Evolutionary conservation across 768 basidiomycete species (phyloP), one percentile per base, ranked within the genome.

Genomic region (Rossbeevera mucosa): DNA sequence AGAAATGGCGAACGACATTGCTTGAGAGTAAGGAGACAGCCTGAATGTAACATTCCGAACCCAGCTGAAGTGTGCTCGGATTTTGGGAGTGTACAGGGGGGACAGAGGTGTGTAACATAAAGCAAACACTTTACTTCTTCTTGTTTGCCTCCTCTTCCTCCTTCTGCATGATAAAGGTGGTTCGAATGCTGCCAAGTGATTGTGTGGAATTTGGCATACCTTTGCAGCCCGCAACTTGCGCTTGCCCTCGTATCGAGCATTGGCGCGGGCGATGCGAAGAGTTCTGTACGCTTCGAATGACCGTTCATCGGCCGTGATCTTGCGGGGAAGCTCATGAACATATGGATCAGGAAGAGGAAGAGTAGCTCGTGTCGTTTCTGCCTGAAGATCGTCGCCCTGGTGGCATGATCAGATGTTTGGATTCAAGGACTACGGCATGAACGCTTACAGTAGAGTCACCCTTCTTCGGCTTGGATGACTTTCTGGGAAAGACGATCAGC

Each of bases 401-500:
- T 25, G 38, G 24, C 44, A 31, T 22, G 25, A 22, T 59, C 30
- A 60, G 55, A 50, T 22, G 55, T 44, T 20, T 31, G 44, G 25
- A 31, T 18, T 3, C 21, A 20, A 36, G 21, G 20, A 2, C 18
- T 5, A 40, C 20, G 4, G 5, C 30, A 12, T 18, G 22, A 44
- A 38, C 33, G 78, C 91, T 60, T 66, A 94, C 93, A 54, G 85
- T 82, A 45, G 93, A 88, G 73, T 97, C 94, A 52, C 91, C 91
- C 80, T 89, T 87, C 84, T 96, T 97, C 67, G 90, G 85, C 78
- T 97, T 97, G 72, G 83, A 80, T 59, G 90, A 80, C 75, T 96
- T 94, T 73, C 90, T 86, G 70, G 96, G 94, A 88, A 96, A 97
- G 74, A 99, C 88, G 62, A 98, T 87, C 68, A 99, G 76, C 63